Conservation (phyloP, 208 protist species). For the Crithidia mellificae region DNA sequence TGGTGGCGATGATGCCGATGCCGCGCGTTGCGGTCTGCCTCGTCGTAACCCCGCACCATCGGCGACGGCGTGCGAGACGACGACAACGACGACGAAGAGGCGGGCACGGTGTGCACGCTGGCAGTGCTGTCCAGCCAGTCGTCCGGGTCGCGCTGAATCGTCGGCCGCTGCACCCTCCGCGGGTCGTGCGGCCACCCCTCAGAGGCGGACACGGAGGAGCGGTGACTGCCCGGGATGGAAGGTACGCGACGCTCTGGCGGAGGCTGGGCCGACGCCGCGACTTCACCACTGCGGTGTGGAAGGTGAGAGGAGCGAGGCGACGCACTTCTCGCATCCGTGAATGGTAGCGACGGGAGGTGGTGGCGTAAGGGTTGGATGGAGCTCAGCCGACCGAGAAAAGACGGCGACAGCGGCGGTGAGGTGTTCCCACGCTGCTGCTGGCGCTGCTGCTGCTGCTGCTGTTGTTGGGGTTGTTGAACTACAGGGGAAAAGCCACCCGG, state of each 20-base stretch:
- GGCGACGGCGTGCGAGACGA: constrained; percentile 19
- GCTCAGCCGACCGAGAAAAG: constrained; percentile 22
- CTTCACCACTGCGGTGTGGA: background rate
- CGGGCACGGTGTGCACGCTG: background rate
- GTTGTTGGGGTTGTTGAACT: background rate
- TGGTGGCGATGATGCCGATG: background rate
- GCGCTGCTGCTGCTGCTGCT: background rate
- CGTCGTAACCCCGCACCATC: constrained; percentile 6
- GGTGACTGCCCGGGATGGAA: constrained; percentile 19
- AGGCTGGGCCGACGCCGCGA: background rate
- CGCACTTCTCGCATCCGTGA: background rate
- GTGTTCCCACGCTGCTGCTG: too few relatives aligned
- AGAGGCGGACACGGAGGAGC: constrained; percentile 11
- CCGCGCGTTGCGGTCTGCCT: background rate
- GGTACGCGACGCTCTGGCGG: constrained; percentile 4
- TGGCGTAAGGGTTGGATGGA: constrained; percentile 11
- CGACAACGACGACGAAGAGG: constrained; percentile 2
- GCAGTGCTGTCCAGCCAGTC: constrained; percentile 3
- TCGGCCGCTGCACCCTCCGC: background rate
- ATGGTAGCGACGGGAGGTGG: constrained; percentile 13
- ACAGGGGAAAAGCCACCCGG: too few relatives aligned
- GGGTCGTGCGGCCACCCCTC: background rate
- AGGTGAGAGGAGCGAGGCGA: background rate
- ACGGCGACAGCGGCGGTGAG: background rate
- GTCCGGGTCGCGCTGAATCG: constrained; percentile 9